Evolutionary conservation across 768 basidiomycete genomes (phyloP), one percentile per base, ranked within the genome.

Genomic region (Ramaria sp.): DNA sequence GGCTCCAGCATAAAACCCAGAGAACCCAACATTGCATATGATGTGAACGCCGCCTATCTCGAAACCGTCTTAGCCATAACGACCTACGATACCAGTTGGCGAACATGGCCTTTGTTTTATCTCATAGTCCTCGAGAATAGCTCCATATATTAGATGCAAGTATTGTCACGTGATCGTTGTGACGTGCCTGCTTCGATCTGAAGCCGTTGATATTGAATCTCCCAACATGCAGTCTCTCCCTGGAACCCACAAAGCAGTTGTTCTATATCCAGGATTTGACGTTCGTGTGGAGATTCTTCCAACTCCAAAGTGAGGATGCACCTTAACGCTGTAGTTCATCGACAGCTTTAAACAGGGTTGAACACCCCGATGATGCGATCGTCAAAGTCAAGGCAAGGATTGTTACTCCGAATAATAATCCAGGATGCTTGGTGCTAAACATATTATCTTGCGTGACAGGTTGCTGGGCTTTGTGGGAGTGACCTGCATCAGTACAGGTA

Each of bases 401-500:
- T 20, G 13, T 24, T 56, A 48, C 39, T 5, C 12, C 10, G 25
- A 10, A 16, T 24, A 44, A 28, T 34, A 34, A 34, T 34, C 8
- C n/a, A n/a, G n/a, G 32, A 13, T 9, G 13, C 32, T 2, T 34
- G 32, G 32, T 34, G 8, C 32, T 34, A 34, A 34, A 25, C n/a
- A n/a, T n/a, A n/a, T n/a, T n/a, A n/a, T 36, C 7, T 12, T 12
- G 22, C 10, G 1, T 24, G 50, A 24, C 42, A 63, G 63, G 49
- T 64, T n/a, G 60, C 63, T 8, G 65, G 65, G 12, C 59, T 67
- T 12, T 67, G 66, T 54, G 78, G 82, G 47, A 85, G 83, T 58
- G 86, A 88, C 69, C 69, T 87, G 18, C 88, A 89, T 59, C 63
- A 81, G 30, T 90, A 88, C 64, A 74, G 87, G 44, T 85, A 84